These are phyloP conservation scores for Colletotrichum cordylinicola DNA, from an alignment of 2,329 filamentous ascomycete species.

Conservation along the genomic window DNA sequence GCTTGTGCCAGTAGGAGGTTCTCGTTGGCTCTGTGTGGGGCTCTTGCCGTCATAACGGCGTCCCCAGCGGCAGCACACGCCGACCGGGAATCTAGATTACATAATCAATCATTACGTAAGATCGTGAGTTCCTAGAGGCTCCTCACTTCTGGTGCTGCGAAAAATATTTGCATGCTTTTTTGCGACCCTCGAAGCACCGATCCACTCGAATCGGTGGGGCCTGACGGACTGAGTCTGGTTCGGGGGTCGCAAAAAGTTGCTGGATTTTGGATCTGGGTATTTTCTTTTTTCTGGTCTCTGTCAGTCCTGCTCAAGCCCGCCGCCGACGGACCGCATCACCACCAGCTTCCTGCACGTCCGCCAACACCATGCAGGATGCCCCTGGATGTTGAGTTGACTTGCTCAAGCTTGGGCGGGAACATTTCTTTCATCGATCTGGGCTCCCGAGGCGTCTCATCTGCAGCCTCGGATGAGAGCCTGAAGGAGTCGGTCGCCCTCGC, in stretches of 20 bases:
- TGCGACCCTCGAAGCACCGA: not conserved
- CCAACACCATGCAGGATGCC: not conserved
- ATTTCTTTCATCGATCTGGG: not conserved
- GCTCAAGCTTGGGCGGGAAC: not conserved
- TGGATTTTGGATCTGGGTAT: not conserved
- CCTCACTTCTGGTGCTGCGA: not conserved
- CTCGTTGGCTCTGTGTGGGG: not conserved
- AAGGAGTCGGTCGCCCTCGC: not conserved
- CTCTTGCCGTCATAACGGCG: not conserved
- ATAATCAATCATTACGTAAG: not conserved
- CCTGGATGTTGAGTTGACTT: not conserved
- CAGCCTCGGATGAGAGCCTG: not conserved
- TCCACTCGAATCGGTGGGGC: not conserved
- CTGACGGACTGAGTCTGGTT: not conserved
- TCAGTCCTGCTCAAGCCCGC: not conserved
- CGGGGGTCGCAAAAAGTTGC: not conserved
- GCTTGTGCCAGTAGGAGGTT: constrained; percentile 15
- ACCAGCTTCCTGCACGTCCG: not conserved
- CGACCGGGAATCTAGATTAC: not conserved
- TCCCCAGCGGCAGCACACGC: not conserved
- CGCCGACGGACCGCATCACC: not conserved
- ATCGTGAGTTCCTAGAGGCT: not conserved
- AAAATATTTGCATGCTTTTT: not conserved
- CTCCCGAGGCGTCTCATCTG: not conserved
- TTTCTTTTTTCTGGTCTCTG: not conserved